phyloP scores from a whole-genome alignment of 1,284 basidiomycete genomes.

The Boletus mariae region DNA sequence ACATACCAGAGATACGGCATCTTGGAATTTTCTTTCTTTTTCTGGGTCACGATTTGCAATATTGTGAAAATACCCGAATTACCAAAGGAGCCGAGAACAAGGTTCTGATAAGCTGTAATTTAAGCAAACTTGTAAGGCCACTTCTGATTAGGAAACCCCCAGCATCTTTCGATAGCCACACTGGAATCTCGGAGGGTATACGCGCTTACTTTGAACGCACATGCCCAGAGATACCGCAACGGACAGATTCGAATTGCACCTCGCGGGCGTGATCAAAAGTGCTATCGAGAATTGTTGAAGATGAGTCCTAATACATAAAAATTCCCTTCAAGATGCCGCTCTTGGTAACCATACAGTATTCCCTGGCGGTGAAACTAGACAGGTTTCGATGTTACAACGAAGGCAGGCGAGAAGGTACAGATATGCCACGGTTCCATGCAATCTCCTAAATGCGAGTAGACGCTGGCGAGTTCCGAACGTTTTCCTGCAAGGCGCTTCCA shows the following conservation, averaged over 20 bases:
- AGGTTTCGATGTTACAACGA: slow-evolving; percentile 22
- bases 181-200: slow-evolving; percentile 1
- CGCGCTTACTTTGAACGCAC: slow-evolving; percentile 1
- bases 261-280: slow-evolving; percentile 12
- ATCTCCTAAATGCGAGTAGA: slow-evolving; percentile 8
- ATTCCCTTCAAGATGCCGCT: slow-evolving; percentile 13
- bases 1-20: not conserved
- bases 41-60: not conserved
- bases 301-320: slow-evolving; percentile 3
- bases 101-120: slow-evolving; percentile 14
- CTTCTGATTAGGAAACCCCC: slow-evolving; percentile 3
- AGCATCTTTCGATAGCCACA: slow-evolving; percentile 1
- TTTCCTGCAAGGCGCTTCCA: slow-evolving; percentile 9
- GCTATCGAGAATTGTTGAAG: slow-evolving; percentile 12
- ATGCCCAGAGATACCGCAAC: slow-evolving; percentile 1
- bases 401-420: slow-evolving; percentile 16
- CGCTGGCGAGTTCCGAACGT: slow-evolving; percentile 27
- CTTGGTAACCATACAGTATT: slow-evolving; percentile 6
- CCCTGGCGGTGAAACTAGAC: slow-evolving; percentile 13
- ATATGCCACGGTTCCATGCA: slow-evolving; percentile 18
- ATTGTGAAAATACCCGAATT: not conserved
- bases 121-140: slow-evolving; percentile 6
- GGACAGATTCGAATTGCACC: slow-evolving; percentile 21
- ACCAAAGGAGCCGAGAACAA: not conserved
- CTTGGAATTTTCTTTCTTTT: not conserved